Base-by-base conservation (phyloP, 2,329 filamentous ascomycete species). In the Pseudogymnoascus sp. region DNA sequence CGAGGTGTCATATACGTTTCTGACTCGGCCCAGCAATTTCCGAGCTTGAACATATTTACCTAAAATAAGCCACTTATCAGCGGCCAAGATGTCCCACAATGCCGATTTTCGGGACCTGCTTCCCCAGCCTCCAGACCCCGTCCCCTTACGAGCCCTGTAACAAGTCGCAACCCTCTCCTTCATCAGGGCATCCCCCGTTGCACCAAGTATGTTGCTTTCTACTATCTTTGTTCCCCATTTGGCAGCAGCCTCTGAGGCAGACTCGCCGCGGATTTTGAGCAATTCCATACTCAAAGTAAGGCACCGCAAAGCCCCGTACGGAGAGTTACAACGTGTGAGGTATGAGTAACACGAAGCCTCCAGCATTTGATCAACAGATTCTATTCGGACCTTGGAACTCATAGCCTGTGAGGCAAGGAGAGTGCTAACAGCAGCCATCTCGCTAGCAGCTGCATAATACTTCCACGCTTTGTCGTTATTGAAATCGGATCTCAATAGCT, bases 391-490 rank as follows among this genome's bases (percentile, higher is more conserved):
- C 72, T 92, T 96, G 12, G 88, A 86, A 2, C 85, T 86, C 65
- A 89, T 78, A 14, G 83, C 82, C 64, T 89, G 84, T 0, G 90
- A 86, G 69, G 88, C 87, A 64, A 99, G 81, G 35, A 99, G 82
- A 41, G 91, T 84, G 69, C 90, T 91, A 11, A 97, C 78, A 4
- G 91, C 92, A 31, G 90, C 88, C 93, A 99, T 97, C 78, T 99
- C 94, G 73, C 96, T 93, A 1, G 90, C 89, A 3, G 90, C 93
- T 0, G 94, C 94, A 72, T 97, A 91, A 71, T 97, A 90, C 69
- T 86, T 91, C 94, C 94, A 99, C 1, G 94, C 95, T 74, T 97
- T 97, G 73, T 97, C 92, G 72, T 94, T 94, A 71, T 86, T 87
- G 74, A 93, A 99, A 73, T 99, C 95, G 6, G 87, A 84, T 61